These are phyloP conservation scores for Lipomyces oligophaga DNA, from an alignment of 805 yeast species.

Conservation along the genomic window DNA sequence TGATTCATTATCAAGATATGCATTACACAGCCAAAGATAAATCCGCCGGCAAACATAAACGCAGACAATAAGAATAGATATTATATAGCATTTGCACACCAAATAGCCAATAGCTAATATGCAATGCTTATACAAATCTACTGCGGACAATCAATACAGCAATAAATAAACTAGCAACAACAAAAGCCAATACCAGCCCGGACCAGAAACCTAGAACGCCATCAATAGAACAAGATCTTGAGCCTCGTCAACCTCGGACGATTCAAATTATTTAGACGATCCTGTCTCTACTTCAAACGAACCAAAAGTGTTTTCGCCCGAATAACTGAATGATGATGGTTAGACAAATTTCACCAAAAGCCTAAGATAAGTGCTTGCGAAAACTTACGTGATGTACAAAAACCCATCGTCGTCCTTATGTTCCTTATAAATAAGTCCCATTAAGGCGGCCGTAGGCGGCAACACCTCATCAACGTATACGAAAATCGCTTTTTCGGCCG, in stretches of 20 bases:
- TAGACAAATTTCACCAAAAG: neutral
- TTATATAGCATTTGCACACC: neutral
- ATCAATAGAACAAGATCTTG: neutral
- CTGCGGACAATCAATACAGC: neutral
- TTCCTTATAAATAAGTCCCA: slow-evolving; percentile 92
- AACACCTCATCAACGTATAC: slow-evolving; percentile 94
- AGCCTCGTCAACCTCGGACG: neutral
- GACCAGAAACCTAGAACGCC: neutral
- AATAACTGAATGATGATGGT: slow-evolving; percentile 33
- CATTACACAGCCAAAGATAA: no score
- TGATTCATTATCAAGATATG: slow-evolving; percentile 5
- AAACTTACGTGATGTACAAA: slow-evolving; percentile 75
- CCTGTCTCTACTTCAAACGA: slow-evolving; percentile 2
- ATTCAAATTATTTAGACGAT: neutral
- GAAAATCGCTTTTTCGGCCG: slow-evolving; percentile 96
- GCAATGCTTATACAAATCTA: no score
- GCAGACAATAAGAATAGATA: neutral
- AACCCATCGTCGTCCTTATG: slow-evolving; percentile 98
- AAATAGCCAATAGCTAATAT: no score
- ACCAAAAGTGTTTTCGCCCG: slow-evolving; percentile 98
- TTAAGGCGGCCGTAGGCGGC: slow-evolving; percentile 96
- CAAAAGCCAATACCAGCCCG: neutral
- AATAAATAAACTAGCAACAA: neutral
- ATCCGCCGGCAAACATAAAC: no score
- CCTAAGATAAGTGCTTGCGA: neutral